Evolutionary conservation across 495 filamentous ascomycete species (phyloP).

Genomic region (Tuber umbilicatum): DNA sequence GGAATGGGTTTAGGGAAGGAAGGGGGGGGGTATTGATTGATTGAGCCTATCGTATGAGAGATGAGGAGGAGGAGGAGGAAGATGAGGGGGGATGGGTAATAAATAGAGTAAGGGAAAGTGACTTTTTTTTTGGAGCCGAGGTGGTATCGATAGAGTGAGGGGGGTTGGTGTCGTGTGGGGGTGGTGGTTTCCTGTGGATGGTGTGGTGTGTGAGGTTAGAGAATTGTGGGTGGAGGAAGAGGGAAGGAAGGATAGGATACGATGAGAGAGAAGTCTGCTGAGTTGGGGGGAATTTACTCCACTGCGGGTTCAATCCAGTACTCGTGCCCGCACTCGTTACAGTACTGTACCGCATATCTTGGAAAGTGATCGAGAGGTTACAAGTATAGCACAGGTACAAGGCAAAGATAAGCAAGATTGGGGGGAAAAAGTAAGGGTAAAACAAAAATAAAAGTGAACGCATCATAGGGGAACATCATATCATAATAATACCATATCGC

Average conservation of each 20-base stretch:
- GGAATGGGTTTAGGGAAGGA: neutral
- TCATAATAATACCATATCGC: neutral
- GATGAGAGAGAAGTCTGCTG: neutral
- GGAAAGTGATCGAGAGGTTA: neutral
- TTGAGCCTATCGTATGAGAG: neutral
- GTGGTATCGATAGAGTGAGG: neutral
- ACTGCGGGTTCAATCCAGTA: neutral
- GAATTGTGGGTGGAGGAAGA: neutral
- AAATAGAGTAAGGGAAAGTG: neutral
- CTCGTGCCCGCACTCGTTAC: neutral
- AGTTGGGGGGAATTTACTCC: neutral
- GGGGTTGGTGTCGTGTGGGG: neutral
- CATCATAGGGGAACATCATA: neutral
- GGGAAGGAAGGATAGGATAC: neutral
- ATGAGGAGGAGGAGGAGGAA: neutral
- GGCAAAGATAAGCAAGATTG: neutral
- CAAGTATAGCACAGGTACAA: too few relatives aligned
- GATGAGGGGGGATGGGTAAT: neutral
- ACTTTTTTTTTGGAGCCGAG: neutral
- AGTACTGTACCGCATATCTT: neutral
- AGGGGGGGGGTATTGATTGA: neutral
- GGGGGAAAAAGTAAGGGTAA: neutral
- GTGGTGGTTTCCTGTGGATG: neutral
- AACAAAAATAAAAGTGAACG: neutral
- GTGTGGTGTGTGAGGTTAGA: neutral